phyloP scores from a whole-genome alignment of 2,329 filamentous ascomycete genomes.

The Cercospora zeina region DNA sequence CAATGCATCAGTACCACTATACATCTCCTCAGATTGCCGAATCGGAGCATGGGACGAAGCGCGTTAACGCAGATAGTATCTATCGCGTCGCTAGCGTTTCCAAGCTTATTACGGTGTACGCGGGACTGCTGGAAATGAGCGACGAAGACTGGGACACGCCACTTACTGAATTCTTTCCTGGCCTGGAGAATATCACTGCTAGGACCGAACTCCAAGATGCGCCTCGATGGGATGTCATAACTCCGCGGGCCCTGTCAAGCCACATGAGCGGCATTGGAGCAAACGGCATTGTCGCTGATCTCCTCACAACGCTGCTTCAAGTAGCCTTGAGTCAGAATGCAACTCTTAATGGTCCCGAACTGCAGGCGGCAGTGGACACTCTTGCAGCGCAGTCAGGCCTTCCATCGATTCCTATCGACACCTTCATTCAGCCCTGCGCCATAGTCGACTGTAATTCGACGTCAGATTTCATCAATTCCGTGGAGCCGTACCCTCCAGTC shows the following conservation, averaged over 20 bases:
- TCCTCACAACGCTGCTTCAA: background rate
- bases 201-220: background rate
- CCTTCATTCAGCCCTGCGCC: background rate
- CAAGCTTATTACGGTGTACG: slow-evolving; percentile 41
- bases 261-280: slow-evolving; percentile 45
- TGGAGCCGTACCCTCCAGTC: slow-evolving; percentile 6
- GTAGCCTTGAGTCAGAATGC: background rate
- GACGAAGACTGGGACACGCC: slow-evolving; percentile 42
- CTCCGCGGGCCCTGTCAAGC: slow-evolving; percentile 48
- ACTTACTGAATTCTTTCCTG: slow-evolving; percentile 50
- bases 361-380: background rate
- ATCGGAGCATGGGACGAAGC: slow-evolving; percentile 7
- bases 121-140: slow-evolving; percentile 45
- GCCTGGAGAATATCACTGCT: slow-evolving; percentile 27
- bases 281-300: background rate
- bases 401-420: background rate
- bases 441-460: background rate
- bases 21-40: slow-evolving; percentile 6
- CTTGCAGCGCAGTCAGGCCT: background rate
- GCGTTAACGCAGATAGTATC: slow-evolving; percentile 20
- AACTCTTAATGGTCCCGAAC: background rate
- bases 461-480: background rate
- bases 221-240: slow-evolving; percentile 50
- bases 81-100: slow-evolving; percentile 27
- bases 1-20: slow-evolving; percentile 18